Evolutionary conservation across 1,139 yeast genomes (phyloP).

Genomic region (Saccharomyces pastorianus): DNA sequence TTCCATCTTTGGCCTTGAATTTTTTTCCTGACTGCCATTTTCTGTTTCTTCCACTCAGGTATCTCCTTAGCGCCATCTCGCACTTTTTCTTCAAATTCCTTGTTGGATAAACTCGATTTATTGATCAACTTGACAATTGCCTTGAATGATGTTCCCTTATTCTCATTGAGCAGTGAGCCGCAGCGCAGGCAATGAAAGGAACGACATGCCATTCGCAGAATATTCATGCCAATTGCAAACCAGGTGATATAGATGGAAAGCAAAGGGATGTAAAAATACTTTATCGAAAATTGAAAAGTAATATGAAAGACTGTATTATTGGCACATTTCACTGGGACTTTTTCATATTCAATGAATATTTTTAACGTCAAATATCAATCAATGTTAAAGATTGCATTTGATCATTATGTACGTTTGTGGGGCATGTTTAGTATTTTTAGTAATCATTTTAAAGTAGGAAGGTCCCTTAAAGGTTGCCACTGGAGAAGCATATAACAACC

Average conservation of each 20-base stretch:
- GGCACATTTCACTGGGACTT: too few relatives aligned
- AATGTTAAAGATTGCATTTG: background rate
- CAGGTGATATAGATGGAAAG: background rate
- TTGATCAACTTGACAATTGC: constrained; percentile 8
- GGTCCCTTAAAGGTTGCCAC: background rate
- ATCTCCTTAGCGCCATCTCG: constrained; percentile 18
- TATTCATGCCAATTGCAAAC: background rate
- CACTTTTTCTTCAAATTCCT: background rate
- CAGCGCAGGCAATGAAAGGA: constrained; percentile 6
- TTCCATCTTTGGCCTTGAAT: constrained; percentile 55
- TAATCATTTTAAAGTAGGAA: background rate
- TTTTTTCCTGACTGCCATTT: constrained; percentile 51
- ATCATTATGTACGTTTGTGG: background rate
- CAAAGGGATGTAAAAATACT: background rate
- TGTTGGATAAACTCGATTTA: constrained; percentile 4
- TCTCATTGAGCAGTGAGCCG: constrained; percentile 4
- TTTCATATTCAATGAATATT: too few relatives aligned
- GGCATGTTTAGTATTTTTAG: background rate
- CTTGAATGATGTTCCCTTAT: constrained; percentile 14
- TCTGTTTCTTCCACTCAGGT: constrained; percentile 64
- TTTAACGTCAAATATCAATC: background rate
- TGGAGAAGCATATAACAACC: background rate
- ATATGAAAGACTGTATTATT: background rate
- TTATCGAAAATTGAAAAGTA: background rate
- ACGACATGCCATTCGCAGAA: constrained; percentile 5